Percentiles rank a stretch among this genome's conserved stretches.
Evolutionary conservation across 805 yeast genomes (phyloP).

Genomic region (Starmerella scarabaei): DNA sequence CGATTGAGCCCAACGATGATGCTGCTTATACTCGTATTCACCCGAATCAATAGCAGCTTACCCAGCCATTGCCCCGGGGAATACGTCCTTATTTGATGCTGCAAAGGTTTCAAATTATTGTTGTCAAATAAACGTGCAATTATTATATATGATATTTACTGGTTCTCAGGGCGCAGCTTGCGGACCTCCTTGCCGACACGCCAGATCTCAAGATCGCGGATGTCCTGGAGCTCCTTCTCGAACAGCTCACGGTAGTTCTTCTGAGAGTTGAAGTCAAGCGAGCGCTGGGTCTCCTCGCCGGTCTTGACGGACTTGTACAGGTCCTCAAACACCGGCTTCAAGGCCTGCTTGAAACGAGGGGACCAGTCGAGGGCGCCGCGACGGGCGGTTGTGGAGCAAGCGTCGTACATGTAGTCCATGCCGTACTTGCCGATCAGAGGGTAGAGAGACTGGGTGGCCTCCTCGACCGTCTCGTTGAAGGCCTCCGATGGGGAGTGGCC

Average conservation of each 20-base stretch:
- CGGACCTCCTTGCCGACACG: constrained; percentile 98
- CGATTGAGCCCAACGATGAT: too few species aligned
- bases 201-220: constrained; percentile 99
- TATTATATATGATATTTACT: too few species aligned
- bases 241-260: constrained; percentile 94
- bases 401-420: constrained; percentile 99
- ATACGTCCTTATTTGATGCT: too few species aligned
- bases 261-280: constrained; percentile 96
- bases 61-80: too few species aligned
- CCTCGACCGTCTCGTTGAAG: constrained; percentile 99
- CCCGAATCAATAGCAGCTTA: too few species aligned
- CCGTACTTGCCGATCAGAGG: constrained; percentile 99
- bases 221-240: constrained; percentile 81
- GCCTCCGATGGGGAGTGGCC: constrained; percentile 99
- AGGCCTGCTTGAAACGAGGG: constrained; percentile 96
- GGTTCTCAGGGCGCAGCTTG: constrained; percentile 99
- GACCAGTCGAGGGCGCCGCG: constrained; percentile 99
- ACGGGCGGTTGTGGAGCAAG: constrained; percentile 99
- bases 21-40: too few species aligned
- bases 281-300: constrained; percentile 96
- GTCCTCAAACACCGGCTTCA: constrained; percentile 96
- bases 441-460: constrained; percentile 98
- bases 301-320: constrained; percentile 88
- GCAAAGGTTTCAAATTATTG: too few species aligned
- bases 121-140: too few species aligned